Base-by-base conservation (phyloP, 2,329 filamentous ascomycete genomes). In the Rhinocladiella similis region DNA sequence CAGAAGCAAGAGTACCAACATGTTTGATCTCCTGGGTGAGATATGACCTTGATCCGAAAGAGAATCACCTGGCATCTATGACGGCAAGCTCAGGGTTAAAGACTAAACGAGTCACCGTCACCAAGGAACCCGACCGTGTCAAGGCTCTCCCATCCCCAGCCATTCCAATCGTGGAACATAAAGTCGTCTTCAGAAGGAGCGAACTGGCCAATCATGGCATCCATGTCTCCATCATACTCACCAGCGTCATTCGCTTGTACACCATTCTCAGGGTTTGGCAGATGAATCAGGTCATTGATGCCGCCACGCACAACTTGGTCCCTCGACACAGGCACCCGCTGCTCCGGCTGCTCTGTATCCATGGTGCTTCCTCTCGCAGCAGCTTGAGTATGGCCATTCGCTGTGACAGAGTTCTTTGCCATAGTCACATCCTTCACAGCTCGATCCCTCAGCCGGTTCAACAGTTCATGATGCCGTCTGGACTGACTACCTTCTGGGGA, bases 131-230 rank as follows among this genome's bases (percentile, higher is more conserved):
- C 63, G 20, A 63, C 56, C 14, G 61, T 63, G 55, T 65, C 63
- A 13, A 65, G 54, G 29, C 41, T 61, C 53, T 61, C 63, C 63
- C 62, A 64, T 1, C 60, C 62, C 59, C 57, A 61, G 16, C 58
- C 57, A 41, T 63, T 56, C 16, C 61, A 43, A 36, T 61, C 59
- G 18, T 63, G 58, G n/a, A 63, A 60, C 38, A 54, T 56, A 22
- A 53, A 57, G 53, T 65, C 63, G 35, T 59, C 55, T 33, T 56
- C 53, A 3, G 53, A 54, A 4, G 57, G 57, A 7, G 57, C 56
- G 43, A 62, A 62, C 42, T 60, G 51, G 3, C 38, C 53, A 7
- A 53, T 49, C 19, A 33, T 45, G 10, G 33, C 25, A 16, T 35
- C 39, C 33, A 43, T 22, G 22, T 43, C 9, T 14, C 45, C 14